Evolutionary conservation across 2,329 filamentous ascomycete species (phyloP).

Genomic region (Colletotrichum spinosum): DNA sequence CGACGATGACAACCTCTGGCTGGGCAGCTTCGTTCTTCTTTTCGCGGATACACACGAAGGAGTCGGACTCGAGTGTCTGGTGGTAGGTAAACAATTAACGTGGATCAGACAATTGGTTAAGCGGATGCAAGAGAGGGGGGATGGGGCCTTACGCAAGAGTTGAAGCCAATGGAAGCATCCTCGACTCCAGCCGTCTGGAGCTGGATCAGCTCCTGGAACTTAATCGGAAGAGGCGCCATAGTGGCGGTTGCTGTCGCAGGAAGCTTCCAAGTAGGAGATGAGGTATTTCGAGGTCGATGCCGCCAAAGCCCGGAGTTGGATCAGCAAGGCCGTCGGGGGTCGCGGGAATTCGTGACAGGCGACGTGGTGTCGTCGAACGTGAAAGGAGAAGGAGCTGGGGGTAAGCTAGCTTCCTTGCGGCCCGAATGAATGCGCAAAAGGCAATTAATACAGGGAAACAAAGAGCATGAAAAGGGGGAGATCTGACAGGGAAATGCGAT

Average conservation of each 20-base stretch:
- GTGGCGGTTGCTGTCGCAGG: constrained; percentile 37
- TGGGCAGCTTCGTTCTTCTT: constrained; percentile 86
- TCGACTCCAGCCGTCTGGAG: constrained; percentile 62
- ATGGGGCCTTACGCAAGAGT: constrained; percentile 74
- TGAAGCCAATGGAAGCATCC: constrained; percentile 75
- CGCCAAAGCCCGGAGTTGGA: constrained; percentile 17
- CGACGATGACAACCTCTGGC: constrained; percentile 95
- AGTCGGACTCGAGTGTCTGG: constrained; percentile 97
- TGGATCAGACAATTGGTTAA: constrained; percentile 76
- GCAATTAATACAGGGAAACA: constrained; percentile 40
- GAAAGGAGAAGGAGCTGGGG: constrained; percentile 36
- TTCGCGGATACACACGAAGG: constrained; percentile 95
- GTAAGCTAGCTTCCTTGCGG: constrained; percentile 34
- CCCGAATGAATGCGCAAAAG: constrained; percentile 36
- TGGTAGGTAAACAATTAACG: constrained; percentile 75
- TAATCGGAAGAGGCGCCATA: constrained; percentile 85
- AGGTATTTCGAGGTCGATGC: constrained; percentile 21
- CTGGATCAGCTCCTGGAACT: constrained; percentile 91
- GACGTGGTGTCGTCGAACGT: constrained; percentile 28
- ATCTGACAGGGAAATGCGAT: constrained; percentile 30
- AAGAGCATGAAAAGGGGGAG: constrained; percentile 28
- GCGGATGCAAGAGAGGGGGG: constrained; percentile 53
- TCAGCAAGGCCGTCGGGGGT: constrained; percentile 22
- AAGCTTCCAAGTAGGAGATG: constrained; percentile 28
- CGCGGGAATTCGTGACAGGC: constrained; percentile 30